A percentile compares a stretch with the other conserved stretches of the same genome.
Evolutionary conservation across 179 eudicot genomes (phyloP).

Genomic region (Amaranthus tricolor): DNA sequence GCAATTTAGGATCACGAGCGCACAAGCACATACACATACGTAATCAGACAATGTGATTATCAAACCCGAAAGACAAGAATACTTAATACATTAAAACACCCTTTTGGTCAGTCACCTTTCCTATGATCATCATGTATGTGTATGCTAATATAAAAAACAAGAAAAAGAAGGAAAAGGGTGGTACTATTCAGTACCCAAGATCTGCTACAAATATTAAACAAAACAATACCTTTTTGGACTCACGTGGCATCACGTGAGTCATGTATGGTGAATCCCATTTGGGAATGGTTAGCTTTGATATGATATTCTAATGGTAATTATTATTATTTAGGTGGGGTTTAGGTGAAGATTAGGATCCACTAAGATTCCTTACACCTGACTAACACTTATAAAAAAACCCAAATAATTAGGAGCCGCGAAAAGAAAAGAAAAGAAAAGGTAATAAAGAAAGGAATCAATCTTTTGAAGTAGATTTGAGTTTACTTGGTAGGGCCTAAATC

Average conservation of each 20-base stretch:
- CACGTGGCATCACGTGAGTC: slow-evolving; percentile 52
- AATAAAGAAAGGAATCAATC: slow-evolving; percentile 15
- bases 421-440: background rate
- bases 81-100: slow-evolving; percentile 32
- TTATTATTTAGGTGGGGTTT: slow-evolving; percentile 21
- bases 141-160: slow-evolving; percentile 21
- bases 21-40: slow-evolving; percentile 10
- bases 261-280: slow-evolving; percentile 27
- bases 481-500: slow-evolving; percentile 22
- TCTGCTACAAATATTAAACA: slow-evolving; percentile 22
- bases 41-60: slow-evolving; percentile 20
- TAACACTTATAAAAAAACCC: slow-evolving; percentile 18
- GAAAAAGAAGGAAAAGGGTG: background rate
- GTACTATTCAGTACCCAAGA: slow-evolving; percentile 24
- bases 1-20: slow-evolving; percentile 19
- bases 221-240: slow-evolving; percentile 10
- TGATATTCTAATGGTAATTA: slow-evolving; percentile 2
- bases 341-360: slow-evolving; percentile 33
- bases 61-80: slow-evolving; percentile 34
- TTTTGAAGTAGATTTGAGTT: slow-evolving; percentile 22
- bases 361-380: slow-evolving; percentile 34
- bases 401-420: background rate
- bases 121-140: slow-evolving; percentile 25
- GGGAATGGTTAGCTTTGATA: slow-evolving; percentile 9
- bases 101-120: slow-evolving; percentile 27